These are phyloP conservation scores for Lodderomyces metapsilosis DNA, from an alignment of 1,139 yeast species.

Conservation along the genomic window DNA sequence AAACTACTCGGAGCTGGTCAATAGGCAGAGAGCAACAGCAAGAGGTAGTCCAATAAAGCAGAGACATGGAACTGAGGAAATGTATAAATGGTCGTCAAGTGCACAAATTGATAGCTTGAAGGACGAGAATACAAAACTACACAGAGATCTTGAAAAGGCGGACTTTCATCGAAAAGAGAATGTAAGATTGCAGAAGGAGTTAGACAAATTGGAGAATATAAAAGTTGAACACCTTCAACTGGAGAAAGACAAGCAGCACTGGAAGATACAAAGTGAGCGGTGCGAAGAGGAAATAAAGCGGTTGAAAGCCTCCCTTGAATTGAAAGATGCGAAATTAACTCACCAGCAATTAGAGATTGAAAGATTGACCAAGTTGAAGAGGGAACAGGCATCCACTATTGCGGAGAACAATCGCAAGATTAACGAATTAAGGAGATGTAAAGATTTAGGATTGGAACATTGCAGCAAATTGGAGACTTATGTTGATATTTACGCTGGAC, in stretches of 20 bases:
- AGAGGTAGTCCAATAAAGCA: neutral
- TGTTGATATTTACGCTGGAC: neutral
- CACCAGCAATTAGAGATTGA: neutral
- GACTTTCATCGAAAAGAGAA: neutral
- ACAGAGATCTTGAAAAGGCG: neutral
- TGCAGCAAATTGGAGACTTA: neutral
- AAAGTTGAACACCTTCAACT: neutral
- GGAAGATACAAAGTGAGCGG: neutral
- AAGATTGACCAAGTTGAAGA: neutral
- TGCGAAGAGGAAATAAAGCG: neutral
- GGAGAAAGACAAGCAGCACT: neutral
- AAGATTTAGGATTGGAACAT: neutral
- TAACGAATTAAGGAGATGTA: neutral
- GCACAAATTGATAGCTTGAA: neutral
- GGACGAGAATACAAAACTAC: neutral
- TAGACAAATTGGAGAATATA: neutral
- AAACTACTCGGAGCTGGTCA: slow-evolving; percentile 1
- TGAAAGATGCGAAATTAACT: neutral
- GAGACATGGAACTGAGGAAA: neutral
- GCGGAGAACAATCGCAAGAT: neutral
- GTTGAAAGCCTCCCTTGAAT: neutral
- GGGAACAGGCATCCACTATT: neutral
- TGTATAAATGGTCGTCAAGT: neutral
- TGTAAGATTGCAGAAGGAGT: neutral
- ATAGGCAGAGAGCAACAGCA: neutral